These are phyloP conservation scores for Dichomitus squalens DNA, from an alignment of 1,284 basidiomycete genomes.

Conservation along the genomic window DNA sequence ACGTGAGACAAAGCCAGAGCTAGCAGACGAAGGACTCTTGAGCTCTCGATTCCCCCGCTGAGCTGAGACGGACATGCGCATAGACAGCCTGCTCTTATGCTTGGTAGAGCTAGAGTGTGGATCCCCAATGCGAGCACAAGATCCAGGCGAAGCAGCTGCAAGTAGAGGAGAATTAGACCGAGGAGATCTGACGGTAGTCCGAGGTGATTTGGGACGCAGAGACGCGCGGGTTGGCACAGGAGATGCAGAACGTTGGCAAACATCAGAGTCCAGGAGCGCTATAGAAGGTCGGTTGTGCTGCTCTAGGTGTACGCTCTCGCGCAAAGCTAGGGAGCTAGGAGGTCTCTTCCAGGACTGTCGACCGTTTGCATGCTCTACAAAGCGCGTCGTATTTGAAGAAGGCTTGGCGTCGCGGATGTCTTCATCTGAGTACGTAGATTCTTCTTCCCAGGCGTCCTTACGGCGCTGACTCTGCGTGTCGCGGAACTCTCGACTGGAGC, in stretches of 20 bases:
- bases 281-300: neutral
- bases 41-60: neutral
- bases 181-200: neutral
- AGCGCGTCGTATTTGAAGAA: neutral
- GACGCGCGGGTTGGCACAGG: conserved; percentile 3
- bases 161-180: neutral
- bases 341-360: conserved; percentile 1
- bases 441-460: conserved; percentile 12
- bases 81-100: neutral
- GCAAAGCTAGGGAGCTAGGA: neutral
- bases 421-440: conserved; percentile 23
- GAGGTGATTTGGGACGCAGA: conserved; percentile 5
- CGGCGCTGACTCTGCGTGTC: neutral
- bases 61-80: neutral
- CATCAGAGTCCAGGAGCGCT: neutral
- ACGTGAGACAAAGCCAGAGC: neutral
- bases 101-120: neutral
- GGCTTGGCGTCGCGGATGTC: neutral
- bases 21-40: neutral
- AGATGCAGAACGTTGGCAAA: neutral
- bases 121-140: neutral
- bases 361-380: conserved; percentile 2
- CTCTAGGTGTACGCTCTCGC: neutral
- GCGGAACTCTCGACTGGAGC: neutral
- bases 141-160: neutral